Evolutionary conservation across 2,329 filamentous ascomycete species (phyloP).

Genomic region (Penicillium fuscoglaucum): DNA sequence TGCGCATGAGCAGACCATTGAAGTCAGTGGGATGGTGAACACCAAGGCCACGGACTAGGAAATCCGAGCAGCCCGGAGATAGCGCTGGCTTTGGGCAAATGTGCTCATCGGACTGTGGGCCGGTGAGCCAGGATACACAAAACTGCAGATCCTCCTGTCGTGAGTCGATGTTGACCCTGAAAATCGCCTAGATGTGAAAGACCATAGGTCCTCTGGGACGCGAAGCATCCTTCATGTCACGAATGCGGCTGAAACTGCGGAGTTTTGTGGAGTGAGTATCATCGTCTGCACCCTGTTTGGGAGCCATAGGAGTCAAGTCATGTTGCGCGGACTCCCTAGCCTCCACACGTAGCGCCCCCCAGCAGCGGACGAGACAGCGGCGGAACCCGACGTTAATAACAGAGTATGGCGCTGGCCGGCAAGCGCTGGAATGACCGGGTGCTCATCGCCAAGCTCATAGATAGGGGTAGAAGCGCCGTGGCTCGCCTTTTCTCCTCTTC

Average conservation of each 20-base stretch:
- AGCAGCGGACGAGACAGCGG: not conserved
- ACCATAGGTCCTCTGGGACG: not conserved
- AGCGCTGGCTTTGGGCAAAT: not conserved
- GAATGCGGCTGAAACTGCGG: not conserved
- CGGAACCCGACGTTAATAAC: not conserved
- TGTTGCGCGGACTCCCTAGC: not conserved
- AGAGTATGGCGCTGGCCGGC: not conserved
- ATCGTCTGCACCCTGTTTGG: not conserved
- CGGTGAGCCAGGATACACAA: too few species aligned
- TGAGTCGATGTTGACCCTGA: too few species aligned
- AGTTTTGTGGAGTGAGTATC: not conserved
- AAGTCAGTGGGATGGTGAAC: not conserved
- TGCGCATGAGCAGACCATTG: not conserved
- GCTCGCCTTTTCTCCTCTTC: too few species aligned
- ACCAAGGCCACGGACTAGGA: not conserved
- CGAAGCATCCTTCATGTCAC: not conserved
- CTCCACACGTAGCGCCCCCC: not conserved
- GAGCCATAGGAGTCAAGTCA: not conserved
- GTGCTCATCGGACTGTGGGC: not conserved
- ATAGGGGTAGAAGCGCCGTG: not conserved
- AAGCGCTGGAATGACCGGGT: not conserved
- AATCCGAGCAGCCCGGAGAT: not conserved
- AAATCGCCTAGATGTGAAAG: not conserved
- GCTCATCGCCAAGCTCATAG: not conserved
- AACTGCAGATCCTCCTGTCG: too few species aligned